Percentiles rank a stretch among this genome's conserved stretches.
Evolutionary conservation across 176 grass and related monocot species (phyloP).

Genomic region (Musa schizocarpa): DNA sequence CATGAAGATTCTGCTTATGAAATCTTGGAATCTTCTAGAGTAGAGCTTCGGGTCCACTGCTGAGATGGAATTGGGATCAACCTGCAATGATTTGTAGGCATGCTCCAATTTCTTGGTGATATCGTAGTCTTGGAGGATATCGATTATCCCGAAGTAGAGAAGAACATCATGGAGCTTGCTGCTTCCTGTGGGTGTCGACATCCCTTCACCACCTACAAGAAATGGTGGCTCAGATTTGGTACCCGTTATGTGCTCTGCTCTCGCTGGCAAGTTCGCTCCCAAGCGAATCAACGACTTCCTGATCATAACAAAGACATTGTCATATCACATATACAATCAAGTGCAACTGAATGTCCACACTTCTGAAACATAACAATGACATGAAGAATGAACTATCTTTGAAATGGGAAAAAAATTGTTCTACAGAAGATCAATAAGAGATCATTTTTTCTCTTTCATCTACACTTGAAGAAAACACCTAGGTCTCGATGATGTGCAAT

Average conservation of each 20-base stretch:
- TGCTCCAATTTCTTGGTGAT: constrained; percentile 65
- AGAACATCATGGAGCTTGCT: constrained; percentile 63
- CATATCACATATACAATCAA: constrained; percentile 9
- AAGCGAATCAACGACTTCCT: constrained; percentile 70
- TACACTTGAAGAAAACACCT: neutral
- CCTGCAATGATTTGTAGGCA: constrained; percentile 77
- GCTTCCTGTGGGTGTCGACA: constrained; percentile 38
- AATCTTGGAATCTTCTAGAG: constrained; percentile 89
- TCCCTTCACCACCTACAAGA: constrained; percentile 34
- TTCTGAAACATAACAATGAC: no score
- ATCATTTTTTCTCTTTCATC: neutral
- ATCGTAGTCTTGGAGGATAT: constrained; percentile 43
- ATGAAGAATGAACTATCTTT: no score
- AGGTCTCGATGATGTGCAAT: neutral
- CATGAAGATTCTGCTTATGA: constrained; percentile 80
- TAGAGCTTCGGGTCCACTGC: constrained; percentile 85
- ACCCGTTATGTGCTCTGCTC: constrained; percentile 49
- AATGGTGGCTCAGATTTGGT: constrained; percentile 32
- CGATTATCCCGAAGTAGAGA: constrained; percentile 90
- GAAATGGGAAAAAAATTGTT: neutral
- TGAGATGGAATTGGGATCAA: constrained; percentile 79
- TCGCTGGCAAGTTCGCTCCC: constrained; percentile 72
- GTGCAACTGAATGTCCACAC: no score
- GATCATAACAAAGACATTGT: constrained; percentile 19
- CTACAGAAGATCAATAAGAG: neutral